Conservation (phyloP, 306 rosid genomes). For the Vicia sativa region DNA sequence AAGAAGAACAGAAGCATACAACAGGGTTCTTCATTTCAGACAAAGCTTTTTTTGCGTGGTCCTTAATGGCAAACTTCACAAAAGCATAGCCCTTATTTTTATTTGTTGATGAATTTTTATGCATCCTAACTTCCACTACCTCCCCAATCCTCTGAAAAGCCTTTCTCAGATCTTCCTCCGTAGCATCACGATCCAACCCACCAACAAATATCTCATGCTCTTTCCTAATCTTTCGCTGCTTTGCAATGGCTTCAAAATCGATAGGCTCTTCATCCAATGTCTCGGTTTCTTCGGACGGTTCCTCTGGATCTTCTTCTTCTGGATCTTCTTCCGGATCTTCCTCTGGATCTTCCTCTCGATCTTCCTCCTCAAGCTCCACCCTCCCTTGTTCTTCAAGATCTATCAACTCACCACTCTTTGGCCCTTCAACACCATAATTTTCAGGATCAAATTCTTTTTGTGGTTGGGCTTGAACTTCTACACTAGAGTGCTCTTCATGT, state of each 20-base stretch:
- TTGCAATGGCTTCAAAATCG: constrained; percentile 58
- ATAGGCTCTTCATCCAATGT: constrained; percentile 52
- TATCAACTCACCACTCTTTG: constrained; percentile 46
- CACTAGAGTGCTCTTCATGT: constrained; percentile 35
- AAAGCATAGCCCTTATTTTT: constrained; percentile 83
- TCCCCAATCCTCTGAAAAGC: constrained; percentile 79
- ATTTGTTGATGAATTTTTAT: constrained; percentile 60
- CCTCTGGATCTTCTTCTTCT: constrained; percentile 54
- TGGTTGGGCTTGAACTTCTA: constrained; percentile 40
- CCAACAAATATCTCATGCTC: constrained; percentile 82
- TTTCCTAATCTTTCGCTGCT: constrained; percentile 60
- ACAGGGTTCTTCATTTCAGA: constrained; percentile 84
- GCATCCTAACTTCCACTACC: constrained; percentile 77
- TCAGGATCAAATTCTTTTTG: constrained; percentile 38
- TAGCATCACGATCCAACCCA: constrained; percentile 75
- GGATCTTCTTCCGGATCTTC: constrained; percentile 52
- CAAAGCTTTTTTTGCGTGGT: constrained; percentile 66
- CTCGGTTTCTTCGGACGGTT: constrained; percentile 48
- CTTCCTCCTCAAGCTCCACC: constrained; percentile 53
- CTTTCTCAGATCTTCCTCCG: constrained; percentile 74
- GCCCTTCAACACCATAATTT: constrained; percentile 40
- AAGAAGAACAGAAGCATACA: constrained; percentile 55
- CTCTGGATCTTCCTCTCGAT: constrained; percentile 54
- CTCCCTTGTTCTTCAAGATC: constrained; percentile 57
- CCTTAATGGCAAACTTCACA: constrained; percentile 72